Percentiles rank a stretch among this genome's conserved stretches.
These are phyloP conservation scores for Ceratobasidium sp. DNA, from an alignment of 1,284 basidiomycete species.

Conservation along the genomic window DNA sequence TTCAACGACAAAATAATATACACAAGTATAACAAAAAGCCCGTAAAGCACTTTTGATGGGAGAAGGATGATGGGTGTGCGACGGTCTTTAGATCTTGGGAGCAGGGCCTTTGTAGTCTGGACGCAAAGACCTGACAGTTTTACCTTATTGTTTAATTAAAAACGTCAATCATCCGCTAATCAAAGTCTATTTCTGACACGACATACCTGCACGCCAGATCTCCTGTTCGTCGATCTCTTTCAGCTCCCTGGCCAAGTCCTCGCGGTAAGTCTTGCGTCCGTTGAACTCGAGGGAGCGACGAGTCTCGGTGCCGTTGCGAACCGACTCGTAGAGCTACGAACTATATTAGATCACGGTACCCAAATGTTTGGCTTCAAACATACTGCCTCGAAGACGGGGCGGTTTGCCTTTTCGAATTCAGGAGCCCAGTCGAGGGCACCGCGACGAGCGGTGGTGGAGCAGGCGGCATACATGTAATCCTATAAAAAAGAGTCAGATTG, in stretches of 20 bases:
- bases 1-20: constrained; percentile 24
- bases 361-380: background rate
- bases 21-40: background rate
- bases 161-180: constrained; percentile 41
- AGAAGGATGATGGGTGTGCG: constrained; percentile 21
- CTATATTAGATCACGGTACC: background rate
- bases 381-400: constrained; percentile 84
- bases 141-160: constrained; percentile 55
- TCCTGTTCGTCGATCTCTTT: constrained; percentile 96
- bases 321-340: constrained; percentile 85
- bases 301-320: constrained; percentile 94
- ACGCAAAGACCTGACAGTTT: constrained; percentile 76
- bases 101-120: constrained; percentile 67
- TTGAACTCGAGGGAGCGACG: constrained; percentile 98
- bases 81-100: constrained; percentile 22
- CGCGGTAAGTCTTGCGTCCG: constrained; percentile 88
- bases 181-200: constrained; percentile 21
- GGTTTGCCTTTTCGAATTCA: constrained; percentile 91
- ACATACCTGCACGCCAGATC: constrained; percentile 93
- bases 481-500: constrained; percentile 48
- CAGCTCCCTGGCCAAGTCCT: constrained; percentile 93
- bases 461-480: constrained; percentile 99
- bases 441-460: constrained; percentile 98
- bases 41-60: background rate
- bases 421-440: constrained; percentile 99